A percentile compares a stretch with the other conserved stretches of the same genome.
phyloP scores from a whole-genome alignment of 2,329 filamentous ascomycete genomes.

The Apiospora phragmitis region DNA sequence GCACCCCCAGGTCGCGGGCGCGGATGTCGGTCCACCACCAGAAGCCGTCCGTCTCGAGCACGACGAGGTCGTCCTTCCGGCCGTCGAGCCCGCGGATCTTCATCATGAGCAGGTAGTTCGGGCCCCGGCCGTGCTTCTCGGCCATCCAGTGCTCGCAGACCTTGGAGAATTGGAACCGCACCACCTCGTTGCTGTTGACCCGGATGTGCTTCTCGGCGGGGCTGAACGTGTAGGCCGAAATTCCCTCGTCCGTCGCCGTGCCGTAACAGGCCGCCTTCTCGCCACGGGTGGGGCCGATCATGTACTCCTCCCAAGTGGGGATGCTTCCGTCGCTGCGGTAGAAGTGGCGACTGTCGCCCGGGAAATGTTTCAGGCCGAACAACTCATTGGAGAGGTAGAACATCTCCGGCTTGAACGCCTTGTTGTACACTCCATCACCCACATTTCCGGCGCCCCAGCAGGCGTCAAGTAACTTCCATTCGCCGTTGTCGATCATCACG shows the following conservation, averaged over 20 bases:
- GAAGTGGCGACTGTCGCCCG: constrained; percentile 65
- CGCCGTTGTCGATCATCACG: constrained; percentile 79
- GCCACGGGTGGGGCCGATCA: constrained; percentile 57
- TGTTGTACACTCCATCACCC: constrained; percentile 58
- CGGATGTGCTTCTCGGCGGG: constrained; percentile 62
- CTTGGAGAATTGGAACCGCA: constrained; percentile 80
- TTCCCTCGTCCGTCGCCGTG: constrained; percentile 48
- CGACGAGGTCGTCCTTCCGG: constrained; percentile 64
- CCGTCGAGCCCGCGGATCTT: constrained; percentile 67
- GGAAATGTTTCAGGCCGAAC: constrained; percentile 82
- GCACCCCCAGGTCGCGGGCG: constrained; percentile 62
- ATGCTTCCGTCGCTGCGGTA: constrained; percentile 71
- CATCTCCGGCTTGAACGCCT: constrained; percentile 64
- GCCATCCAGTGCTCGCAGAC: constrained; percentile 81
- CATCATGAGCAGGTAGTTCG: constrained; percentile 69
- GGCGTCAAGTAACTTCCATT: constrained; percentile 88
- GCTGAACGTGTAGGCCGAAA: constrained; percentile 59
- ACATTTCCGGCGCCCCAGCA: constrained; percentile 91
- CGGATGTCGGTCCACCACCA: constrained; percentile 81
- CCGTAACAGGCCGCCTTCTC: constrained; percentile 49
- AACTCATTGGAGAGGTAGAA: constrained; percentile 70
- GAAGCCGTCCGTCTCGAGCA: constrained; percentile 75
- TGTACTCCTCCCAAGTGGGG: constrained; percentile 80
- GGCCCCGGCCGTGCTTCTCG: constrained; percentile 65
- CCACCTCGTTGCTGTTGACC: constrained; percentile 53